Percentiles rank a stretch among this genome's conserved stretches.
Evolutionary conservation across 1,139 yeast genomes (phyloP).

Genomic region (Candida mesenterica): DNA sequence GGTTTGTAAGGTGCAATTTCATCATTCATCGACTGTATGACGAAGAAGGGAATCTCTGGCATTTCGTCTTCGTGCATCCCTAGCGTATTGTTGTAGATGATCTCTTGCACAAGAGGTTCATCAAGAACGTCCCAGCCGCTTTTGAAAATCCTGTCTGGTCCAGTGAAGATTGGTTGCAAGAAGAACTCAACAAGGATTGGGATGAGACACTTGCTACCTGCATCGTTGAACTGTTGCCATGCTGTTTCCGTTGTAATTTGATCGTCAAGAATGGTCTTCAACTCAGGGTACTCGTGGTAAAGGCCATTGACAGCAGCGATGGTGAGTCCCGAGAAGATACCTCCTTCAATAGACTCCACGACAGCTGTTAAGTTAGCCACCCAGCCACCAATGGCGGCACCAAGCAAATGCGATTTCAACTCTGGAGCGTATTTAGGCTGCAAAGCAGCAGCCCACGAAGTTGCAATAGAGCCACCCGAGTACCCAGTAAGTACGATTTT

Average conservation of each 20-base stretch:
- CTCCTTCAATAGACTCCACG: conserved; percentile 24
- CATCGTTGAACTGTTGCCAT: conserved; percentile 1
- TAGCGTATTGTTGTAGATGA: conserved; percentile 9
- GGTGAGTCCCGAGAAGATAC: conserved; percentile 24
- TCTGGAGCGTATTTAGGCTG: conserved; percentile 20
- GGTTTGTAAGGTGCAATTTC: conserved; percentile 18
- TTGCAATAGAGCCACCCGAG: conserved; percentile 19
- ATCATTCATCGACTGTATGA: conserved; percentile 20
- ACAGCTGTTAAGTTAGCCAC: conserved; percentile 18
- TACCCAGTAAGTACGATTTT: conserved; percentile 30
- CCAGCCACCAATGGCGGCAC: conserved; percentile 17
- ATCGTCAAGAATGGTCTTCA: background rate
- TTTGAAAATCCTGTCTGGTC: conserved; percentile 14
- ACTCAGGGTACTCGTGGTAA: conserved; percentile 23
- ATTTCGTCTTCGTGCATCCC: conserved; percentile 7
- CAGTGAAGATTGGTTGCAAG: conserved; percentile 16
- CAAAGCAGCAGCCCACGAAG: conserved; percentile 18
- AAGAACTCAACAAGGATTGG: conserved; percentile 10
- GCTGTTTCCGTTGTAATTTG: background rate
- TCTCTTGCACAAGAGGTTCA: conserved; percentile 4
- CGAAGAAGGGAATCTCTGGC: conserved; percentile 22
- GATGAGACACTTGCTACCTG: conserved; percentile 7
- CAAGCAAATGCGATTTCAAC: conserved; percentile 11
- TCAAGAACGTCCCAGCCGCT: conserved; percentile 17
- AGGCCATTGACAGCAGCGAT: conserved; percentile 28